Evolutionary conservation across 371 early-diverging fungal genomes (phyloP), one percentile per base, ranked within the genome.

Genomic region (Choanephora cucurbitarum): DNA sequence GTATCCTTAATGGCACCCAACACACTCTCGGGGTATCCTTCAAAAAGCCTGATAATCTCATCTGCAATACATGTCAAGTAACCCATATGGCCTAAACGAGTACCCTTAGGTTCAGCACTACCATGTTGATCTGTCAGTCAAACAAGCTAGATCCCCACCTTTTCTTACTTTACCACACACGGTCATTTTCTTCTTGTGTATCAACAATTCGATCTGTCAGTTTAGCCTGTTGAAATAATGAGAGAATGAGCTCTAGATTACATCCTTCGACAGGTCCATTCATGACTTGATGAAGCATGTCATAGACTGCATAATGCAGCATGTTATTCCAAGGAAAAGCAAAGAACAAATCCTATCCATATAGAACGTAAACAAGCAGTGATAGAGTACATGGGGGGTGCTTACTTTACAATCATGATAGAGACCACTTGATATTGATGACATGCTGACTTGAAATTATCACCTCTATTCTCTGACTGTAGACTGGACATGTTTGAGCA

Each of bases 1-100:
- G 73, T 77, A 22, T 85, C 86, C 34, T 83, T 73, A 32, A 84
- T 69, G 6, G 52, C 73, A 24, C 77, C 60, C 31, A 85, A 83
- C 37, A 85, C 70, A 4, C 75, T 72, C 11, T 80, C 76, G 4
- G 81, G 81, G 45, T 77, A 79, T 10, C 87, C 75, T 64, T 96
- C 97, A 40, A 93, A 67, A 33, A 96, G 64, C 58, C 92, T 91
- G 56, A 90, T 89, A 0, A 94, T 88, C 63, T 96, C 96, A 58
- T 98, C 98, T 23, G 95, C 87, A 55, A 98, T 95, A 51, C 94
- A 92, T 0, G 95, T 96, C 64, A 97, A 75, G 59, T 98, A 96
- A 4, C 98, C 98, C 98, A 98, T 98, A 67, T 92, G 95, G 4
- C 97, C 98, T 18, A 94, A 79, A 32, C 96, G 85, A 44, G 90